A percentile compares a stretch with the other conserved stretches of the same genome.
Conservation (phyloP, 2,329 filamentous ascomycete genomes). For the Colletotrichum limetticola region DNA sequence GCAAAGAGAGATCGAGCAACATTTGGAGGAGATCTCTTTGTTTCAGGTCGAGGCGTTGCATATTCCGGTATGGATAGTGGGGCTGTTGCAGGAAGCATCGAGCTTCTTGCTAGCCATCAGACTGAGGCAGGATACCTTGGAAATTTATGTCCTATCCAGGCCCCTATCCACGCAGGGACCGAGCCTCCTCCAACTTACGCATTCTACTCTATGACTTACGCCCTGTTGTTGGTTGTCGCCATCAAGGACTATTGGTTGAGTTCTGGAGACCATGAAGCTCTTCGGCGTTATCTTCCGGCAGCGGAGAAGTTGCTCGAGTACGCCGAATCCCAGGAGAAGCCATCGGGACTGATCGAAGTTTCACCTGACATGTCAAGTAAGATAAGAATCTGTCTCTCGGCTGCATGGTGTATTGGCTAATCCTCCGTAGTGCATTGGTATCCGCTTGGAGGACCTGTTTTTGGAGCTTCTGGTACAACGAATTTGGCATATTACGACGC, state of each 20-base stretch:
- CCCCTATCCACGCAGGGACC: conserved; percentile 1
- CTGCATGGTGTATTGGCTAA: background rate
- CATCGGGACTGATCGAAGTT: conserved; percentile 17
- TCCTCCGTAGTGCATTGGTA: conserved; percentile 22
- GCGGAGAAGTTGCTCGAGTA: conserved; percentile 15
- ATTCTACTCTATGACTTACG: conserved; percentile 30
- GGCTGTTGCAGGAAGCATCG: conserved; percentile 23
- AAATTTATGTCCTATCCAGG: conserved; percentile 26
- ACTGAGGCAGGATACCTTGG: conserved; percentile 24
- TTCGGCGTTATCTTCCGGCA: background rate
- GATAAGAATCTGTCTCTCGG: background rate
- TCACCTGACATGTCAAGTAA: conserved; percentile 24
- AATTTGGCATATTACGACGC: conserved; percentile 30
- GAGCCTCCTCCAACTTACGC: conserved; percentile 25
- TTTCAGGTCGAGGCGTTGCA: conserved; percentile 23
- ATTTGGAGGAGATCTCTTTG: conserved; percentile 28
- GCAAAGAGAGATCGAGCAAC: conserved; percentile 28
- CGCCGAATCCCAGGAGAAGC: background rate
- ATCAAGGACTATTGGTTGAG: conserved; percentile 29
- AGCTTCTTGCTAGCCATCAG: conserved; percentile 27
- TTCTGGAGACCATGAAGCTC: conserved; percentile 6
- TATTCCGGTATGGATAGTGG: conserved; percentile 12
- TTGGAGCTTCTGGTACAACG: conserved; percentile 11
- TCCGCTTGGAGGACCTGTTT: conserved; percentile 10
- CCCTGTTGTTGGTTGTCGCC: conserved; percentile 18